These are phyloP conservation scores for Ceratocystis cubensis DNA, from an alignment of 2,329 filamentous ascomycete species.

Conservation along the genomic window DNA sequence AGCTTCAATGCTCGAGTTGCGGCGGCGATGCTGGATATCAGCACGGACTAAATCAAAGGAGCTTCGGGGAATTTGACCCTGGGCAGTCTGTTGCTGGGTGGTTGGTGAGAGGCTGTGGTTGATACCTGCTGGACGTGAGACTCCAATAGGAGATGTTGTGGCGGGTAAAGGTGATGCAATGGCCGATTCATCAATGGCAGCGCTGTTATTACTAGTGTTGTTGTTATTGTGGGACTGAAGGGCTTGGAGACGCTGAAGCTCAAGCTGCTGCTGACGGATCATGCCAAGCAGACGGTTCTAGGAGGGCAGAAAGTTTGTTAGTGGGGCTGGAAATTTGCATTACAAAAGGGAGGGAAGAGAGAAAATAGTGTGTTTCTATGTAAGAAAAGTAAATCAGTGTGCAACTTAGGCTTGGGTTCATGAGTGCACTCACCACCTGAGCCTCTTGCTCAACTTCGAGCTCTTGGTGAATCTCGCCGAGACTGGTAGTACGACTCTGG, in stretches of 20 bases:
- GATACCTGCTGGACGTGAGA: conserved; percentile 24
- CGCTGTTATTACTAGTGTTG: background rate
- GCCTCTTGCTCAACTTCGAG: conserved; percentile 68
- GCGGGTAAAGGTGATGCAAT: conserved; percentile 35
- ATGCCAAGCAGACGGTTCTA: conserved; percentile 64
- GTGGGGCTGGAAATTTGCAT: background rate
- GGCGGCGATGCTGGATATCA: conserved; percentile 41
- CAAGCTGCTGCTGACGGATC: conserved; percentile 63
- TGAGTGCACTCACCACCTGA: conserved; percentile 48
- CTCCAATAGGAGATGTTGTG: conserved; percentile 27
- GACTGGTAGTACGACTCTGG: conserved; percentile 55
- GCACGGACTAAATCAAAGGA: conserved; percentile 48
- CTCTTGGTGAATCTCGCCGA: conserved; percentile 68
- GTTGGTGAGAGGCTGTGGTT: conserved; percentile 40
- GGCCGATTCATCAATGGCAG: conserved; percentile 39
- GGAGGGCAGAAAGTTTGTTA: conserved; percentile 4
- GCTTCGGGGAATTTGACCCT: conserved; percentile 36
- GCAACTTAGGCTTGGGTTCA: background rate
- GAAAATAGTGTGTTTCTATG: too few species aligned
- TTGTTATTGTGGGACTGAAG: conserved; percentile 30
- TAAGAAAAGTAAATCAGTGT: too few species aligned
- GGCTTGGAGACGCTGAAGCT: conserved; percentile 49
- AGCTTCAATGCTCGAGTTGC: conserved; percentile 37
- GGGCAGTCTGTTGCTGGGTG: conserved; percentile 25
- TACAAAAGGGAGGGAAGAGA: too few species aligned